Conservation (phyloP, 2,329 filamentous ascomycete species). For the Lecanosticta acicola region DNA sequence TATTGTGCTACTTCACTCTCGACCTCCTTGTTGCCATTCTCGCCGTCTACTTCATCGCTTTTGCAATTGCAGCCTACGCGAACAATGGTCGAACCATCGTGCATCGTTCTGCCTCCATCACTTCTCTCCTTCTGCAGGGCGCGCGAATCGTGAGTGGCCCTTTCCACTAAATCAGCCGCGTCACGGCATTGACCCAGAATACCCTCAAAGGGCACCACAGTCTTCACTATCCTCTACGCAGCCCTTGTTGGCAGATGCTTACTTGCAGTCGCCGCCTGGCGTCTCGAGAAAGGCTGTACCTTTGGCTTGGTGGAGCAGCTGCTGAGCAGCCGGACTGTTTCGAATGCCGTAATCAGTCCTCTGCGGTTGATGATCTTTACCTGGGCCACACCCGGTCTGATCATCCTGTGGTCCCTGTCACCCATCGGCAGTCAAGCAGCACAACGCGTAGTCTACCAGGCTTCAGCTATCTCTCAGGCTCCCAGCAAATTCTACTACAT, state of each 20-base stretch:
- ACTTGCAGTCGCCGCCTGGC: not conserved
- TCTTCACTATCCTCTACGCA: not conserved
- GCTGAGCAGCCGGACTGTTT: not conserved
- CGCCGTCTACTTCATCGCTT: not conserved
- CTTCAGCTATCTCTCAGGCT: not conserved
- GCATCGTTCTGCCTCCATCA: not conserved
- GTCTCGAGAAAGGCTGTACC: not conserved
- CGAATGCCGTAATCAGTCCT: not conserved
- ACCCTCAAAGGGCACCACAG: not conserved
- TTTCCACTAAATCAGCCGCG: no score
- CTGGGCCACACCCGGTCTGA: not conserved
- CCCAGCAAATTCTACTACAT: not conserved
- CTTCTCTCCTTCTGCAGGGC: not conserved
- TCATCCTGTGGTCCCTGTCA: not conserved
- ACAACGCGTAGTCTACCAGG: not conserved
- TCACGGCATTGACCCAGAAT: not conserved
- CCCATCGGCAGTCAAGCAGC: not conserved
- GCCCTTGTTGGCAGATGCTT: not conserved
- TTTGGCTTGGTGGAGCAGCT: not conserved
- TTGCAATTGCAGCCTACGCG: not conserved
- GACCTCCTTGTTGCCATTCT: not conserved
- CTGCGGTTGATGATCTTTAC: not conserved
- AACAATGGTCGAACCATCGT: not conserved
- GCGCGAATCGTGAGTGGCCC: not conserved
- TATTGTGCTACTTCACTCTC: not conserved